Evolutionary conservation across 345 rosid species (phyloP), one percentile per base, ranked within the genome.

Genomic region (Barbarea vulgaris): DNA sequence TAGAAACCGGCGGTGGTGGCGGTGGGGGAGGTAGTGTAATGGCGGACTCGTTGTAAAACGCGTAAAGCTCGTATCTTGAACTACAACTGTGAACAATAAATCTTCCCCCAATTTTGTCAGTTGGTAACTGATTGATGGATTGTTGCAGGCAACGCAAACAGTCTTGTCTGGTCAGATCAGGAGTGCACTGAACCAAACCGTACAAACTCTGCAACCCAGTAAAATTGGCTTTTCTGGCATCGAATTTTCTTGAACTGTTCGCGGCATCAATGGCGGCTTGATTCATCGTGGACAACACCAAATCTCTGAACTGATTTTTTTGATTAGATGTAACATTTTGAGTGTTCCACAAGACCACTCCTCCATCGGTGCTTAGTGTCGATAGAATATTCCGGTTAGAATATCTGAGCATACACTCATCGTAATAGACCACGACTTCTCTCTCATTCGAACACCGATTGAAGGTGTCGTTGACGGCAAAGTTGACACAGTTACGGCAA

Each of bases 151-250:
- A 87, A 0, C 1, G 0, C 0, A 9, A 8, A 18, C 89, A 87
- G 0, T 64, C 75, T 2, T 9, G 9, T 0, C 7, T 4, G 0
- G 81, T 70, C 9, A 87, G 61, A 77, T 87, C 91, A 10, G 82
- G 86, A 3, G 82, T 83, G 77, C 96, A 89, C 81, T 89, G 87
- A 4, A 48, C 84, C 2, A 89, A 75, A 2, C 50, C 66, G 68
- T 76, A 89, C 21, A 87, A 11, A 1, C 2, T 55, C 55, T 66
- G 59, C 1, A 27, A 69, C 25, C 28, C 50, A 0, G 74, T 51
- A 4, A 44, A 55, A 27, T 53, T 17, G 2, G n/a, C 44, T 2
- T 51, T 57, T 12, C 15, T 34, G 4, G 64, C 69, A 0, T 80
- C 84, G 41, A 86, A 88, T 62, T 61, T 85, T 39, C 71, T 58